Base-by-base conservation (phyloP, 495 filamentous ascomycete species). In the Trichocladium antarcticum region DNA sequence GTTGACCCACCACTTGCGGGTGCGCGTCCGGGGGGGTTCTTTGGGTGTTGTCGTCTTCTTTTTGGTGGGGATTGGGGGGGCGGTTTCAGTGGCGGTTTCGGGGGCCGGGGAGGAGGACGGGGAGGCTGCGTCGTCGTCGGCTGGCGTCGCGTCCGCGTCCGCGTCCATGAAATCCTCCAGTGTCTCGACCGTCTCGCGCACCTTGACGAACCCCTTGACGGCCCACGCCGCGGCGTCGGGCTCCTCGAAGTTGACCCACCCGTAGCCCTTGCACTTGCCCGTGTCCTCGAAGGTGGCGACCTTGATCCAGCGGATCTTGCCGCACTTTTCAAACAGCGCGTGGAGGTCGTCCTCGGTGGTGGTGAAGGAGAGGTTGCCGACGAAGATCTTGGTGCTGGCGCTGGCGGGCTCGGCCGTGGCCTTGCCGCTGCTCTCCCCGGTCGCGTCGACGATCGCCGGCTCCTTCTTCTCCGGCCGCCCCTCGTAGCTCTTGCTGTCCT, bases 261-360 rank as follows among this genome's bases (percentile, higher is more conserved):
- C 89, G 71, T 85, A 99, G 1, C 92, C 92, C 70, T 96, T 96
- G 72, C 93, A 97, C 70, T 97, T 97, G 21, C 92, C 93, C 34
- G 82, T 80, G 59, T 99, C 93, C 63, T 97, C 87, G 60, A 99
- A 99, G 0, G 89, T 95, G 2, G 93, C 93, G 39, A 95, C 68
- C 63, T 90, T 86, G 54, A 89, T 73, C 67, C 83, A 83, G 29
- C 73, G 68, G 47, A 99, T 74, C 40, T 79, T 75, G 35, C 92
- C 92, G 58, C 89, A 96, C 58, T 80, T 83, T 21, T 67, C 70
- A 62, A 93, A 96, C 60, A 95, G 86, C 50, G 80, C 74, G 49
- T 77, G 68, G 24, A 99, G 68, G 50, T 80, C 76, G 52, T 94
- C 87, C 53, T 86, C 85, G n/a, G 79, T 89, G 1, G 78, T 77